Percentiles rank a stretch among this genome's conserved stretches.
Evolutionary conservation across 2,329 filamentous ascomycete species (phyloP).

Genomic region (Sphaerulina populicola): DNA sequence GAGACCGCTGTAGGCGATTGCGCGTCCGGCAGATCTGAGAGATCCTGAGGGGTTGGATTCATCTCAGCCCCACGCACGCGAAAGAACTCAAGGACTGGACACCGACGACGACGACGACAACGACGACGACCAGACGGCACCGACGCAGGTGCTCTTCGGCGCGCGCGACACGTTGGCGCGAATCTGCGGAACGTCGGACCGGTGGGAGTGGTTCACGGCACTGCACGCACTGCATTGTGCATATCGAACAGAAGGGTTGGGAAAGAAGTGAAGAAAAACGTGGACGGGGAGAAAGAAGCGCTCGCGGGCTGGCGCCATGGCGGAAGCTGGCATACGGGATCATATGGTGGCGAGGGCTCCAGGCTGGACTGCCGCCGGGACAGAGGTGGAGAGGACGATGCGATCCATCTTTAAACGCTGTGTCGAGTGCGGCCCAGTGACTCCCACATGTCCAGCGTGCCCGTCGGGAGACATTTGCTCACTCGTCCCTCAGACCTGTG

Average conservation of each 20-base stretch:
- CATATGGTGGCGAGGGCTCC: not conserved
- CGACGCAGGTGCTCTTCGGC: too few species aligned
- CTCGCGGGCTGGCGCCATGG: not conserved
- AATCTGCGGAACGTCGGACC: too few species aligned
- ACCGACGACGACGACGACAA: not conserved
- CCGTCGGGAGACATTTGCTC: slow-evolving; percentile 49
- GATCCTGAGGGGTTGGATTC: not conserved
- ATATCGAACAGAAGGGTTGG: too few species aligned
- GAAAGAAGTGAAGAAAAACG: not conserved
- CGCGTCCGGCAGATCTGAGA: not conserved
- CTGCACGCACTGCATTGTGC: too few species aligned
- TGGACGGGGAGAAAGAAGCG: not conserved
- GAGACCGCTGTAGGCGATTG: not conserved
- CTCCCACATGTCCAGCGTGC: slow-evolving; percentile 56
- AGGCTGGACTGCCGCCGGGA: not conserved
- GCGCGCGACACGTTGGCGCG: too few species aligned
- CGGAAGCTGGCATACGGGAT: slow-evolving; percentile 2
- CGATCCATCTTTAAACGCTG: slow-evolving; percentile 50
- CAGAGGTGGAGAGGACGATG: slow-evolving; percentile 23
- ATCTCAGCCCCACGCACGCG: not conserved
- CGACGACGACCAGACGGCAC: not conserved
- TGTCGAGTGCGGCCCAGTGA: slow-evolving; percentile 46
- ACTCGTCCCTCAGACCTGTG: slow-evolving; percentile 52
- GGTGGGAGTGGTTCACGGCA: too few species aligned
- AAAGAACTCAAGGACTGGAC: too few species aligned